phyloP scores from a whole-genome alignment of 2,329 filamentous ascomycete genomes.

The Eutypella sp. region DNA sequence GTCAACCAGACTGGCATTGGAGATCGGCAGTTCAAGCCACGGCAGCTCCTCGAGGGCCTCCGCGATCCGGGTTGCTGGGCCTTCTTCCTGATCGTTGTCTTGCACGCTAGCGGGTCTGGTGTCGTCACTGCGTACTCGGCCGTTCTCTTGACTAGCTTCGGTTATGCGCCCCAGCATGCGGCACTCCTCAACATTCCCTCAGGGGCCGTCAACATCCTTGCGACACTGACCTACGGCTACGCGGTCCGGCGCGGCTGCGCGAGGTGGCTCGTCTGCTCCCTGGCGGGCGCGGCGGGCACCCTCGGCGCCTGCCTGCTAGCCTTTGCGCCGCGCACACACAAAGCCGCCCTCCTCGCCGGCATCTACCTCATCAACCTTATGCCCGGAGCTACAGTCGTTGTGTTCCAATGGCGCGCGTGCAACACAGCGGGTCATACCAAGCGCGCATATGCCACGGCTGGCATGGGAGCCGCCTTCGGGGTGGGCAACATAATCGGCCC shows the following conservation, averaged over 20 bases:
- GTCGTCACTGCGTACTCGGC: slow-evolving; percentile 20
- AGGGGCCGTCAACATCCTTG: slow-evolving; percentile 18
- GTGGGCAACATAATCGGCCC: slow-evolving; percentile 53
- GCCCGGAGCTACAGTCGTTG: slow-evolving; percentile 29
- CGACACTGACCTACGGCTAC: slow-evolving; percentile 5
- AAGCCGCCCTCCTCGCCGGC: slow-evolving; percentile 31
- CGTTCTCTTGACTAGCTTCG: slow-evolving; percentile 10
- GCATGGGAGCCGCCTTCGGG: slow-evolving; percentile 33
- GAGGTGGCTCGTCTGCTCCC: slow-evolving; percentile 16
- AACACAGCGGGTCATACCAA: slow-evolving; percentile 31
- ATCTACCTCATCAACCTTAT: slow-evolving; percentile 35
- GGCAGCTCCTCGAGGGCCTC: slow-evolving; percentile 48
- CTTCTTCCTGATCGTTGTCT: slow-evolving; percentile 33
- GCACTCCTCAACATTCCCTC: slow-evolving; percentile 15
- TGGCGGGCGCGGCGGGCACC: slow-evolving; percentile 27
- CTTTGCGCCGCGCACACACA: slow-evolving; percentile 24
- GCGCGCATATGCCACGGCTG: slow-evolving; percentile 30
- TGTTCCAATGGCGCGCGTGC: slow-evolving; percentile 31
- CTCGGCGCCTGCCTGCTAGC: slow-evolving; percentile 34
- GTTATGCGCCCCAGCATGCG: slow-evolving; percentile 9
- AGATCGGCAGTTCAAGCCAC: slow-evolving; percentile 47
- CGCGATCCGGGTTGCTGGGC: slow-evolving; percentile 48
- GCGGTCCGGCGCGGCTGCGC: slow-evolving; percentile 6
- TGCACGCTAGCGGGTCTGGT: slow-evolving; percentile 33
- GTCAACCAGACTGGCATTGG: slow-evolving; percentile 55